phyloP scores from a whole-genome alignment of 345 rosid species.

The Salix purpurea region DNA sequence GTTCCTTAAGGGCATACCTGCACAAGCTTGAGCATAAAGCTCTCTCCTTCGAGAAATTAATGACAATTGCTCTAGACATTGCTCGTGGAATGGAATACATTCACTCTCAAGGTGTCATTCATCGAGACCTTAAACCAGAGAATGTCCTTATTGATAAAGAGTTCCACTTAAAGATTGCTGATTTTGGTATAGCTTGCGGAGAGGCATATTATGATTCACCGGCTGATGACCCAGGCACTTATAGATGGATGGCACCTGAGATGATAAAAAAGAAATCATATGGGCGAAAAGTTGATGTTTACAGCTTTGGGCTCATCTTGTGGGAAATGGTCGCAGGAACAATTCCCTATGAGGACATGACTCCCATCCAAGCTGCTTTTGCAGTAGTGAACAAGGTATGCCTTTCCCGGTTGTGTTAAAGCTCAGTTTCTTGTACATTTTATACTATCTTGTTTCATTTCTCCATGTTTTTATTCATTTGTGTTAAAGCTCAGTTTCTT shows the following conservation, averaged over 20 bases:
- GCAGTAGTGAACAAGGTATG: conserved; percentile 94
- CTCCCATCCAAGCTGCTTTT: conserved; percentile 98
- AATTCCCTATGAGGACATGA: conserved; percentile 94
- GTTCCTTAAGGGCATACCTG: conserved; percentile 80
- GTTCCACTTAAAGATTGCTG: conserved; percentile 78
- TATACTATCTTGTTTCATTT: background rate
- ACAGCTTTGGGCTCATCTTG: conserved; percentile 87
- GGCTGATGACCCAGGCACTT: conserved; percentile 97
- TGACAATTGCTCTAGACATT: conserved; percentile 64
- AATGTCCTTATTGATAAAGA: conserved; percentile 72
- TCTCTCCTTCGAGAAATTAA: conserved; percentile 60
- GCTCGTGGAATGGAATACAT: conserved; percentile 93
- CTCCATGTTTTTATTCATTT: background rate
- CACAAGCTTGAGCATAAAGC: conserved; percentile 84
- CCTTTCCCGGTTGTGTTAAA: background rate
- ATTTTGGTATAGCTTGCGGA: conserved; percentile 97
- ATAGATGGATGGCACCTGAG: conserved; percentile 99
- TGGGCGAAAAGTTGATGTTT: conserved; percentile 83
- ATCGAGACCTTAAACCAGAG: conserved; percentile 98
- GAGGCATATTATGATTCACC: conserved; percentile 69
- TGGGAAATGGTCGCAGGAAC: conserved; percentile 98
- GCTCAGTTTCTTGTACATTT: too few species aligned
- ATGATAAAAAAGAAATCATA: conserved; percentile 88
- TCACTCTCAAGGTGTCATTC: conserved; percentile 81
- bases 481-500: background rate